These are phyloP conservation scores for Nemophila menziesii DNA, from an alignment of 257 asterid species.

Conservation along the genomic window DNA sequence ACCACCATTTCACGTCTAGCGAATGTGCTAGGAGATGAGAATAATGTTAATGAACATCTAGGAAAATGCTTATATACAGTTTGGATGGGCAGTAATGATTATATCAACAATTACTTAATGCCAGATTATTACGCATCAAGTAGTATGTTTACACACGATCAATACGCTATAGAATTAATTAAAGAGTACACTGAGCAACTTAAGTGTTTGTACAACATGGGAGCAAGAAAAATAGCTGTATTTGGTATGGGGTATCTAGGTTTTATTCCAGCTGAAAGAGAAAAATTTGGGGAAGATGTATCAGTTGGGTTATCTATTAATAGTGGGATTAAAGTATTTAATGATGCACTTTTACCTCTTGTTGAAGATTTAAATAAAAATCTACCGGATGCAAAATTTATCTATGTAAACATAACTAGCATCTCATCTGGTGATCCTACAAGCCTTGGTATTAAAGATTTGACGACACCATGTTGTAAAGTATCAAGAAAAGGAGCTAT, in stretches of 20 bases:
- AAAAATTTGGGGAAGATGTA: background rate
- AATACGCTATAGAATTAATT: conserved; percentile 31
- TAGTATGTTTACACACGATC: conserved; percentile 15
- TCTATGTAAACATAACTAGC: conserved; percentile 27
- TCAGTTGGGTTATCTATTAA: conserved; percentile 35
- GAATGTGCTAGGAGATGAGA: conserved; percentile 2
- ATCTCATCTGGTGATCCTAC: conserved; percentile 24
- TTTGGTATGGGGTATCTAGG: conserved; percentile 39
- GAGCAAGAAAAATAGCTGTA: conserved; percentile 44
- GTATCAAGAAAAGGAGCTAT: background rate
- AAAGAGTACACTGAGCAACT: conserved; percentile 13
- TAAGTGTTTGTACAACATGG: conserved; percentile 21
- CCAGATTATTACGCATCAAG: conserved; percentile 17
- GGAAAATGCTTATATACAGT: conserved; percentile 35
- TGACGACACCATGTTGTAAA: conserved; percentile 23
- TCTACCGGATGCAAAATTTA: conserved; percentile 25
- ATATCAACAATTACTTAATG: conserved; percentile 37
- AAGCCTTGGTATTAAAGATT: conserved; percentile 11
- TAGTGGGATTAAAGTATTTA: conserved; percentile 16
- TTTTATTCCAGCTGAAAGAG: conserved; percentile 30
- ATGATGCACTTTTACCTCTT: conserved; percentile 19
- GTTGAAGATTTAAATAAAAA: conserved; percentile 25
- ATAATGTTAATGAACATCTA: conserved; percentile 9
- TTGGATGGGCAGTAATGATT: conserved; percentile 50
- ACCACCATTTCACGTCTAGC: conserved; percentile 7